Percentiles rank a stretch among this genome's conserved stretches.
These are phyloP conservation scores for Melampsora americana DNA, from an alignment of 1,284 basidiomycete species.

Conservation along the genomic window DNA sequence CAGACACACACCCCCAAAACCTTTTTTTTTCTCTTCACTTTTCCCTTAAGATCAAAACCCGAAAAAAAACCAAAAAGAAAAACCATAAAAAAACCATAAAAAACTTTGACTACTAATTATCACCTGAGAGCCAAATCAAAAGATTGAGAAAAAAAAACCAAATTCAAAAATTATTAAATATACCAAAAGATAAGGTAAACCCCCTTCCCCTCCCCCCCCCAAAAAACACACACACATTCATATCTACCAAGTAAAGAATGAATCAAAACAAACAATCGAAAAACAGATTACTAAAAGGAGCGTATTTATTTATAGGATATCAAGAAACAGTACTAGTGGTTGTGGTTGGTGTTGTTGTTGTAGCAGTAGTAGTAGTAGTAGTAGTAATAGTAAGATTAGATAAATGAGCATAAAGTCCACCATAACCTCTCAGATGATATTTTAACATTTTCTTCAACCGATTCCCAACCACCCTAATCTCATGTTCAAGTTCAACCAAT, in stretches of 20 bases:
- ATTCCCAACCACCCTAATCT: constrained; percentile 66
- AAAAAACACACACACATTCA: background rate
- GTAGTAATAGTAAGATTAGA: background rate
- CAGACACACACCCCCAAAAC: too few species aligned
- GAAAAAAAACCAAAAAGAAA: background rate
- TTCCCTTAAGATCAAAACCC: too few species aligned
- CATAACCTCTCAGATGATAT: constrained; percentile 70
- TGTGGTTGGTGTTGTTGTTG: too few species aligned
- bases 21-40: background rate
- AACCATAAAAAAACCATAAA: background rate
- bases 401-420: constrained; percentile 62
- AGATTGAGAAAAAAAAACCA: background rate
- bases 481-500: constrained; percentile 67
- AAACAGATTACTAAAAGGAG: background rate
- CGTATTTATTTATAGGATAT: background rate
- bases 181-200: background rate
- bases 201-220: too few species aligned
- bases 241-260: background rate
- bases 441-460: constrained; percentile 66
- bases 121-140: background rate
- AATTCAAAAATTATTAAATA: background rate
- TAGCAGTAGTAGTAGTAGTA: too few species aligned
- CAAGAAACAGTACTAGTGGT: too few species aligned
- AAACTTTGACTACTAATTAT: background rate
- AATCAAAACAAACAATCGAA: background rate